phyloP scores from a whole-genome alignment of 2,329 filamentous ascomycete genomes.

The Calonectria naviculata region DNA sequence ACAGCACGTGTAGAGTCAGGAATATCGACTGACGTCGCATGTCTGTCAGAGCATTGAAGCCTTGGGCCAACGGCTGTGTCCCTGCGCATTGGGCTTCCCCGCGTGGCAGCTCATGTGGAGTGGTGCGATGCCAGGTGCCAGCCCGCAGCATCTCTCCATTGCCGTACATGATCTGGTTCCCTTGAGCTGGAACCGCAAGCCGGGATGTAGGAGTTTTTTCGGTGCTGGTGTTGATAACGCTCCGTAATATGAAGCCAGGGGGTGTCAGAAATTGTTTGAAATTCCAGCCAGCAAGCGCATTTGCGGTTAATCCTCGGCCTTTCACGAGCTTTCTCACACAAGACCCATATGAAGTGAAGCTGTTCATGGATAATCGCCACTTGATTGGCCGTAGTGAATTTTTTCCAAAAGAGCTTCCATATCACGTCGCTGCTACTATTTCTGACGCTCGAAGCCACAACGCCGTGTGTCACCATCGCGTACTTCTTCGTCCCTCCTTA shows the following conservation, averaged over 20 bases:
- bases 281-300: not conserved
- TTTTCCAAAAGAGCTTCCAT: constrained; percentile 12
- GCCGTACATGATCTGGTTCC: not conserved
- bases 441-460: constrained; percentile 22
- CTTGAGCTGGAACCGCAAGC: not conserved
- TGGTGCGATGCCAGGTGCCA: not conserved
- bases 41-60: constrained; percentile 30
- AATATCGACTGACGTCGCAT: constrained; percentile 40
- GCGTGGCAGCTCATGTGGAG: not conserved
- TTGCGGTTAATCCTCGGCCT: constrained; percentile 36
- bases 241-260: not conserved
- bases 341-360: constrained; percentile 3
- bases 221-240: not conserved
- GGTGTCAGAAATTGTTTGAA: constrained; percentile 10
- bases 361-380: not conserved
- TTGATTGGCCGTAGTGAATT: constrained; percentile 16
- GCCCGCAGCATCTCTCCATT: not conserved
- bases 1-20: constrained; percentile 16
- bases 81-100: constrained; percentile 8
- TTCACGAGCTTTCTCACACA: not conserved
- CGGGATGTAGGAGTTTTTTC: not conserved
- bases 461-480: constrained; percentile 14
- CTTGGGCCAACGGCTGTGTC: not conserved
- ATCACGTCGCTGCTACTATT: constrained; percentile 13
- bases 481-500: not conserved